Evolutionary conservation across 805 yeast genomes (phyloP).

Genomic region (Yarrowia keelungensis): DNA sequence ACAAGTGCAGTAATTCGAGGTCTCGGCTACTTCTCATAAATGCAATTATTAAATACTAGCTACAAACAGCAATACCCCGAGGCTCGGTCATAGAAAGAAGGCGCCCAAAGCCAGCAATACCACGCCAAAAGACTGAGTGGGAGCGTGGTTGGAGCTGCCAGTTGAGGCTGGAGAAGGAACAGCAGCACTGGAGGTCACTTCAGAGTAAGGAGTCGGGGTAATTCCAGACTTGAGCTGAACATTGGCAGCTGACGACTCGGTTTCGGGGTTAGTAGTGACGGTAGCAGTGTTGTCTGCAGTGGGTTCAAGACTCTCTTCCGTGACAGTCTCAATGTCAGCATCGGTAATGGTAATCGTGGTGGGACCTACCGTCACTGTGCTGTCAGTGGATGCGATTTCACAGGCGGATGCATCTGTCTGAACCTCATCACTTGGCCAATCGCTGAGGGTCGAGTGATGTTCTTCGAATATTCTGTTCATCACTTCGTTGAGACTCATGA

Average conservation of each 20-base stretch:
- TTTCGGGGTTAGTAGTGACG: not conserved
- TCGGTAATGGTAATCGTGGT: constrained; percentile 5
- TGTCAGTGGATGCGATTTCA: not conserved
- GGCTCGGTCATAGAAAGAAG: not conserved
- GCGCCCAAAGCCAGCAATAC: constrained; percentile 15
- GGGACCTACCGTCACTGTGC: not conserved
- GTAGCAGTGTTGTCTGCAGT: not conserved
- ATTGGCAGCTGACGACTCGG: not conserved
- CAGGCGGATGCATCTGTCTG: too few relatives aligned
- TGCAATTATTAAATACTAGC: too few relatives aligned
- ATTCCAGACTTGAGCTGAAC: not conserved
- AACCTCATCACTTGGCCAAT: not conserved
- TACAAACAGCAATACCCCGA: too few relatives aligned
- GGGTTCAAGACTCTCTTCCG: not conserved
- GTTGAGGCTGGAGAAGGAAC: constrained; percentile 15
- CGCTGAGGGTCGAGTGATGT: not conserved
- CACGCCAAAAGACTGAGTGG: constrained; percentile 3
- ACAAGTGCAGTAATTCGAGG: too few relatives aligned
- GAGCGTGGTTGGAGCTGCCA: constrained; percentile 14
- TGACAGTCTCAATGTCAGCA: not conserved
- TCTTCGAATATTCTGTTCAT: not conserved
- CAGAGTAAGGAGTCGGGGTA: not conserved
- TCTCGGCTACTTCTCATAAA: too few relatives aligned
- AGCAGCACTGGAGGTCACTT: not conserved
- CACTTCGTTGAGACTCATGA: not conserved